Evolutionary conservation across 2,329 filamentous ascomycete genomes (phyloP), one percentile per base, ranked within the genome.

Genomic region (Phyllosticta ampelicida): DNA sequence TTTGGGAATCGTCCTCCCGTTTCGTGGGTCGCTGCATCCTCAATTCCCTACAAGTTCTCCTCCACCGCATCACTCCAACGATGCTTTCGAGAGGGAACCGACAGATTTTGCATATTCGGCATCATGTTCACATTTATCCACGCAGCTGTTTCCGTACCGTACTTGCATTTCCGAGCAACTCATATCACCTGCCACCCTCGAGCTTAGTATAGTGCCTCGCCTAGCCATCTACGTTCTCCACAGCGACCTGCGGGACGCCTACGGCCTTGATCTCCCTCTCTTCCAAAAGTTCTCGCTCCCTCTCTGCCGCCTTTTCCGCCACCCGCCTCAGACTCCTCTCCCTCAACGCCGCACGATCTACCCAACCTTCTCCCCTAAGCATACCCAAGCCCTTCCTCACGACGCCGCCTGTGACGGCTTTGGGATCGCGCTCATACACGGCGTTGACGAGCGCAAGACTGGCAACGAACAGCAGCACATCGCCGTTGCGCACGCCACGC

Each of bases 391-490:
- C 83, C 76, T 90, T 92, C 54, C 89, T 78, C 70, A 87, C 81
- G 52, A 80, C 77, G 0, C 75, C 77, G 61, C 89, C 87, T 56
- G 81, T 81, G 16, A 95, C 80, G 0, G 87, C 85, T 55, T 76
- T 75, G 0, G 86, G 85, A 58, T 86, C 81, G 23, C 79, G 76
- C 75, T 95, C 89, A 66, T 92, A 89, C 1, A 94, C 83, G 9
- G 82, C 81, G 58, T 90, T 89, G 18, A 91, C 83, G 18, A 91
- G 72, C 65, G 89, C 88, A 73, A 96, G 77, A 53, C 89, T 87
- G 18, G 84, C 72, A 16, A 92, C 86, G 67, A 97, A 91, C 3
- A 97, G 75, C 75, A 86, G 82, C 5, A 96, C 83, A 72, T 97
- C 92, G 0, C 90, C 90, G 44, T 89, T 87, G 65, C 80, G 83